Conservation (phyloP, 2,329 filamentous ascomycete genomes). For the Aureobasidium zeae region DNA sequence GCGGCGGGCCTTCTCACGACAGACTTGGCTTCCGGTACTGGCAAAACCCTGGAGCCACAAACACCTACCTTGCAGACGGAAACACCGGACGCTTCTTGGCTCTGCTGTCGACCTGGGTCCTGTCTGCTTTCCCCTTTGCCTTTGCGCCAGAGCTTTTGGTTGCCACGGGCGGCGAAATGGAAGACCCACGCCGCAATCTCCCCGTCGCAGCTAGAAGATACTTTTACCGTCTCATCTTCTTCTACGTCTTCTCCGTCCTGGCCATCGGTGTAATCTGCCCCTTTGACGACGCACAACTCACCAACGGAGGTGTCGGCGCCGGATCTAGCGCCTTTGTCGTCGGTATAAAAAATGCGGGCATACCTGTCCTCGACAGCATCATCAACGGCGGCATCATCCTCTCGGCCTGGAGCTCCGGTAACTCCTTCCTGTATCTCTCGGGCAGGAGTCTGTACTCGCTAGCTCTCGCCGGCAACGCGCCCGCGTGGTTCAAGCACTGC, state of each 20-base stretch:
- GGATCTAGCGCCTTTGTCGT: constrained; percentile 44
- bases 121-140: constrained; percentile 46
- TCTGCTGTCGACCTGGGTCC: constrained; percentile 42
- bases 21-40: constrained; percentile 45
- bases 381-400: constrained; percentile 61
- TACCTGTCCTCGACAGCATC: constrained; percentile 51
- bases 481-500: constrained; percentile 50
- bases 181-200: constrained; percentile 49
- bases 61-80: constrained; percentile 39
- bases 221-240: constrained; percentile 54
- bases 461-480: constrained; percentile 55
- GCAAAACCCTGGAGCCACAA: constrained; percentile 40
- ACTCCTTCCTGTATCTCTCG: constrained; percentile 44
- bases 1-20: constrained; percentile 44
- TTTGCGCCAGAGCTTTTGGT: constrained; percentile 49
- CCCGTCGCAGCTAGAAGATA: constrained; percentile 51
- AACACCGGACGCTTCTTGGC: constrained; percentile 44
- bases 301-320: constrained; percentile 44
- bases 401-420: constrained; percentile 49
- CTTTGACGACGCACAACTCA: constrained; percentile 43
- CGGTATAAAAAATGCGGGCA: constrained; percentile 42
- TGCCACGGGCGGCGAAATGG: constrained; percentile 48
- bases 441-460: constrained; percentile 44
- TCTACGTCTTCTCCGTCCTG: constrained; percentile 50
- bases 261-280: constrained; percentile 54